phyloP scores from a whole-genome alignment of 345 rosid genomes.

The Salix caprea region DNA sequence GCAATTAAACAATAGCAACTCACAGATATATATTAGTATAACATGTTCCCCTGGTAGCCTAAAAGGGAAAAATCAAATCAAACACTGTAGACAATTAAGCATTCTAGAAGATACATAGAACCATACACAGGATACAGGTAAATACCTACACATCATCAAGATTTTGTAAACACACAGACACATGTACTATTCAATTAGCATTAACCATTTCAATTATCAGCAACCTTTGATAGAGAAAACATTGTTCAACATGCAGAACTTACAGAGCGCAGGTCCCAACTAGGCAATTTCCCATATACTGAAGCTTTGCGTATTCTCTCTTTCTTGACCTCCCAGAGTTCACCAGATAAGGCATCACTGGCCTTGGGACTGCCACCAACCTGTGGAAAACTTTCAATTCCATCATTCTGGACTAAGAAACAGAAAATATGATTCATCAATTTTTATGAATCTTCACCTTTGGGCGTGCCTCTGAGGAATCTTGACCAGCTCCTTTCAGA shows the following conservation, averaged over 20 bases:
- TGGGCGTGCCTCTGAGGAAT: slow-evolving; percentile 84
- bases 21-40: slow-evolving; percentile 13
- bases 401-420: slow-evolving; percentile 12
- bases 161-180: neutral
- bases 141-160: neutral
- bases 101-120: neutral
- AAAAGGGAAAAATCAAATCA: slow-evolving; percentile 1
- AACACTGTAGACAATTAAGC: neutral
- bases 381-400: slow-evolving; percentile 30
- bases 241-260: slow-evolving; percentile 37
- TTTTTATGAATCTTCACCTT: slow-evolving; percentile 44
- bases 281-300: slow-evolving; percentile 67
- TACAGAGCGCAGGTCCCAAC: slow-evolving; percentile 99
- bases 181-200: neutral
- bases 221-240: neutral
- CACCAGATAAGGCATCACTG: slow-evolving; percentile 93
- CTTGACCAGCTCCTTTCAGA: slow-evolving; percentile 95
- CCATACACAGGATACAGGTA: neutral
- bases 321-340: slow-evolving; percentile 84
- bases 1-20: neutral
- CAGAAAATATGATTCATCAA: slow-evolving; percentile 2
- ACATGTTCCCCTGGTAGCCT: neutral
- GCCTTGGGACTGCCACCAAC: slow-evolving; percentile 77
- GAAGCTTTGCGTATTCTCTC: slow-evolving; percentile 89
- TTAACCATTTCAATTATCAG: neutral